These are phyloP conservation scores for Claviceps arundinis DNA, from an alignment of 2,329 filamentous ascomycete genomes.

Conservation along the genomic window DNA sequence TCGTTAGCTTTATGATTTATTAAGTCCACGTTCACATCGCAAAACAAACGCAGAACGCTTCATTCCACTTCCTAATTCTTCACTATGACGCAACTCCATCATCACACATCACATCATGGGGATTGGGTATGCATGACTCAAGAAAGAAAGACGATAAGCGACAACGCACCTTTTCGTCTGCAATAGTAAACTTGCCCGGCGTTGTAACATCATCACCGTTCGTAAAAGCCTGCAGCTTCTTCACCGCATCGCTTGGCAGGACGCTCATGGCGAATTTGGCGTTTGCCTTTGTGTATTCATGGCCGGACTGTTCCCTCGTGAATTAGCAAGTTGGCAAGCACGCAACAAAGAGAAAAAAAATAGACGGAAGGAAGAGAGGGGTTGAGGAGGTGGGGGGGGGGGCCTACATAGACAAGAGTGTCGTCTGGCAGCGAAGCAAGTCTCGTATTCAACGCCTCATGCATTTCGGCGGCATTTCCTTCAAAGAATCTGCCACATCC, in stretches of 20 bases:
- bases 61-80: too few species aligned
- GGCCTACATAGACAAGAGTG: constrained; percentile 73
- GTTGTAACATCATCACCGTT: constrained; percentile 76
- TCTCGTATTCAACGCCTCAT: constrained; percentile 79
- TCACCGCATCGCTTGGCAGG: constrained; percentile 58
- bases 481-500: constrained; percentile 96
- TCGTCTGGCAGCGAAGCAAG: constrained; percentile 74
- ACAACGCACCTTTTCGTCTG: constrained; percentile 71
- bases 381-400: background rate
- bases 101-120: too few species aligned
- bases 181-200: constrained; percentile 81
- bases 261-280: constrained; percentile 77
- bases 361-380: background rate
- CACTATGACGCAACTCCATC: too few species aligned
- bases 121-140: too few species aligned
- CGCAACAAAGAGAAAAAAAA: background rate
- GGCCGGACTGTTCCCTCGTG: constrained; percentile 52
- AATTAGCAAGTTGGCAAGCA: background rate
- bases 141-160: background rate
- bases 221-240: constrained; percentile 65
- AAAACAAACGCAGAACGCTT: background rate
- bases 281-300: constrained; percentile 97
- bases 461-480: constrained; percentile 79
- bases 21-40: background rate
- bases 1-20: constrained; percentile 3